A percentile compares a stretch with the other conserved stretches of the same genome.
phyloP scores from a whole-genome alignment of 495 filamentous ascomycete genomes.

The Aspergillus incahuasiensis region DNA sequence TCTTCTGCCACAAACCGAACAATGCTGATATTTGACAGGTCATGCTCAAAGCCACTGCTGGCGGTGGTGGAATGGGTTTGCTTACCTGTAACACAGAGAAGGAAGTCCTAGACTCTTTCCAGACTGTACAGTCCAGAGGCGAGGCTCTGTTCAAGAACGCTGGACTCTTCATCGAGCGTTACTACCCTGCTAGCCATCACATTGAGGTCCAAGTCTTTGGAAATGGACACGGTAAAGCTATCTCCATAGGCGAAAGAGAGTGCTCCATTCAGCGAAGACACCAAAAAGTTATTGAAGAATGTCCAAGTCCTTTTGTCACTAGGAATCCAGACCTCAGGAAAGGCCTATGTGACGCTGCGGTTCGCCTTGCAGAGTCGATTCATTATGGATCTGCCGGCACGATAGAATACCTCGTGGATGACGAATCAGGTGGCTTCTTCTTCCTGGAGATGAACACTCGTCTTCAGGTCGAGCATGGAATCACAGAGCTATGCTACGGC shows the following conservation, averaged over 20 bases:
- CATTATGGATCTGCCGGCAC: slow-evolving; percentile 59
- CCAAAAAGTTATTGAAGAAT: slow-evolving; percentile 55
- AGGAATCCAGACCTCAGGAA: slow-evolving; percentile 40
- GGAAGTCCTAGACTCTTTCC: slow-evolving; percentile 36
- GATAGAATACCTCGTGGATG: slow-evolving; percentile 62
- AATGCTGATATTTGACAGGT: slow-evolving; percentile 21
- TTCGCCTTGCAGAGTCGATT: slow-evolving; percentile 45
- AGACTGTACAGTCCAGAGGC: slow-evolving; percentile 33
- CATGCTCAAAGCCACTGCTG: slow-evolving; percentile 56
- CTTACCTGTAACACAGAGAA: slow-evolving; percentile 30
- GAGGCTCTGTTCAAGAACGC: slow-evolving; percentile 43
- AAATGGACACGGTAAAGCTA: slow-evolving; percentile 37
- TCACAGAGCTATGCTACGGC: slow-evolving; percentile 58
- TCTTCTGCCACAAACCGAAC: neutral
- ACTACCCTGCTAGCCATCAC: slow-evolving; percentile 39
- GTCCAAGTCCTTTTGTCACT: slow-evolving; percentile 49
- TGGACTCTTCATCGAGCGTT: slow-evolving; percentile 43
- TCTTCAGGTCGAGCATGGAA: slow-evolving; percentile 63
- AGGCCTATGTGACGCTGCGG: slow-evolving; percentile 47
- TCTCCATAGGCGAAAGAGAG: slow-evolving; percentile 42
- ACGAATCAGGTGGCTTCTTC: slow-evolving; percentile 52
- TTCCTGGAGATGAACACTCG: slow-evolving; percentile 69
- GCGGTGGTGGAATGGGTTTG: slow-evolving; percentile 57
- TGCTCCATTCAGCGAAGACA: slow-evolving; percentile 47
- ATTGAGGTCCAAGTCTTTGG: slow-evolving; percentile 47